These are phyloP conservation scores for Magnolia officinalis DNA, from an alignment of 164 flowering plant species.

Conservation along the genomic window DNA sequence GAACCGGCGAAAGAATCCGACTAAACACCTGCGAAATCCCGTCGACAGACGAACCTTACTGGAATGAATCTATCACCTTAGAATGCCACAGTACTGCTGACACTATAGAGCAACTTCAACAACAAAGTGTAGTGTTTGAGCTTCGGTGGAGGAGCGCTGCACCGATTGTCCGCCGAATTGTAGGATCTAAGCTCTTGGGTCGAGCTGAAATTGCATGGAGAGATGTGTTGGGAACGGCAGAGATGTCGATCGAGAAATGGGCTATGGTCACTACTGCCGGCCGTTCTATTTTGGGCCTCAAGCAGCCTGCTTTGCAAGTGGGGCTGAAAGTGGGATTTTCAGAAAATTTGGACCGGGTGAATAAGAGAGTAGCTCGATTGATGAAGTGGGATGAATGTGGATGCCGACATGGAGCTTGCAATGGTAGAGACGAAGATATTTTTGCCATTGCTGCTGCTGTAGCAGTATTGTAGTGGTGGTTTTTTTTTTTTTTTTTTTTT, in stretches of 20 bases:
- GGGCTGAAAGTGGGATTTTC: slow-evolving; percentile 14
- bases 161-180: slow-evolving; percentile 27
- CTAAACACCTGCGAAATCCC: slow-evolving; percentile 45
- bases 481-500: neutral
- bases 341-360: neutral
- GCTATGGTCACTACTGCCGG: slow-evolving; percentile 3
- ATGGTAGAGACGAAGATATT: slow-evolving; percentile 21
- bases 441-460: slow-evolving; percentile 23
- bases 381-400: slow-evolving; percentile 21
- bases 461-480: slow-evolving; percentile 3
- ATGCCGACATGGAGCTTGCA: slow-evolving; percentile 22
- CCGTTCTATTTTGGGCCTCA: slow-evolving; percentile 4
- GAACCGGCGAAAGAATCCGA: slow-evolving; percentile 30
- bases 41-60: slow-evolving; percentile 24
- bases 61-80: slow-evolving; percentile 53
- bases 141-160: slow-evolving; percentile 41
- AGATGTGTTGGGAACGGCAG: slow-evolving; percentile 38
- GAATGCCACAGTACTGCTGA: slow-evolving; percentile 43
- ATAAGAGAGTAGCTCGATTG: neutral
- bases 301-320: slow-evolving; percentile 22
- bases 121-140: slow-evolving; percentile 52
- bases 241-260: slow-evolving; percentile 50
- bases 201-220: slow-evolving; percentile 57
- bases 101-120: slow-evolving; percentile 29
- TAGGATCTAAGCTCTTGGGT: slow-evolving; percentile 46